A percentile compares a stretch with the other conserved stretches of the same genome.
These are phyloP conservation scores for Rhodamnia rubescens DNA, from an alignment of 345 rosid species.

Conservation along the genomic window DNA sequence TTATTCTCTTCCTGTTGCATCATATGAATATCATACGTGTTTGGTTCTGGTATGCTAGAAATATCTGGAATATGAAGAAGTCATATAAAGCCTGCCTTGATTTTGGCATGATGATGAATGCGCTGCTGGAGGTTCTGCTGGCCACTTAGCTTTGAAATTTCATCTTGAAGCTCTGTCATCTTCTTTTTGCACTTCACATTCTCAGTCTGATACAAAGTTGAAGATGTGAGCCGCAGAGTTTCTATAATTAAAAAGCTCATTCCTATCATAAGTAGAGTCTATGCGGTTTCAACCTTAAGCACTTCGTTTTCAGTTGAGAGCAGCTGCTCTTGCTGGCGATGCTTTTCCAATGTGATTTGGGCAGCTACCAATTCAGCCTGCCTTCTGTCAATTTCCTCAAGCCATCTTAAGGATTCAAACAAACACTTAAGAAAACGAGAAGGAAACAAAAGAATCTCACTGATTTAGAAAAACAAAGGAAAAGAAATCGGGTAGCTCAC, in stretches of 20 bases:
- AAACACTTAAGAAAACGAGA: neutral
- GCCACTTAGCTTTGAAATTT: conserved; percentile 63
- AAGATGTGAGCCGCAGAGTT: neutral
- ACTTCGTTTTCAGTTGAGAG: conserved; percentile 69
- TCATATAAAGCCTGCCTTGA: conserved; percentile 52
- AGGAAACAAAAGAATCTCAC: neutral
- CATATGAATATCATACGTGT: neutral
- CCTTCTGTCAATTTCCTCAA: conserved; percentile 71
- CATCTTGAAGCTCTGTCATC: conserved; percentile 67
- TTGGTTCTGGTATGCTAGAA: neutral
- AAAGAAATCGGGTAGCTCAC: conserved; percentile 26
- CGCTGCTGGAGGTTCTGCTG: conserved; percentile 89
- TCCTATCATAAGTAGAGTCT: neutral
- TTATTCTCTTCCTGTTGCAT: conserved; percentile 83
- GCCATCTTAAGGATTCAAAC: conserved; percentile 41
- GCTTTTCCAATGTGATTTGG: conserved; percentile 63
- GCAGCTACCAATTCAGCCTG: conserved; percentile 65
- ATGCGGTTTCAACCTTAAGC: conserved; percentile 42
- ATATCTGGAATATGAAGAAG: neutral
- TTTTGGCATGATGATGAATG: conserved; percentile 82
- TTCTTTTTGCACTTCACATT: conserved; percentile 50
- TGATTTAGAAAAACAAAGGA: neutral
- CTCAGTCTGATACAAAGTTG: conserved; percentile 35
- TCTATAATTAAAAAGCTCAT: neutral
- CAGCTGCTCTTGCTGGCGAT: conserved; percentile 53